phyloP scores from a whole-genome alignment of 176 grass and related monocot species.

The Phoenix dactylifera region DNA sequence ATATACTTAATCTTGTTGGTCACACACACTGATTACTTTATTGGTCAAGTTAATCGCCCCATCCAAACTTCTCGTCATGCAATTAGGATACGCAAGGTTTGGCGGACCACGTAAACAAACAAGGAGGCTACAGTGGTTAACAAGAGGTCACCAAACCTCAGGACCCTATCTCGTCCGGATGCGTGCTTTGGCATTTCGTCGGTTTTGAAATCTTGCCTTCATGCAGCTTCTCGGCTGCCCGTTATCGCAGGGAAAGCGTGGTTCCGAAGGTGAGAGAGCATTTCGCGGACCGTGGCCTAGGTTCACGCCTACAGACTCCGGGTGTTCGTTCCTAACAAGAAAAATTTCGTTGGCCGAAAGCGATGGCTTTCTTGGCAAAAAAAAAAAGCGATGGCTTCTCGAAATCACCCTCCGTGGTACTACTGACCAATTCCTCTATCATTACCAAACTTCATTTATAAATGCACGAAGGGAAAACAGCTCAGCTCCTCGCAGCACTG shows the following conservation, averaged over 20 bases:
- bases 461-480: not conserved
- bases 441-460: slow-evolving; percentile 29
- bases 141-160: slow-evolving; percentile 24
- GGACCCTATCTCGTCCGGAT: slow-evolving; percentile 17
- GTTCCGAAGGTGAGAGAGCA: not conserved
- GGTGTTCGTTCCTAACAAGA: slow-evolving; percentile 22
- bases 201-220: slow-evolving; percentile 22
- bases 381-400: slow-evolving; percentile 9
- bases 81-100: slow-evolving; percentile 12
- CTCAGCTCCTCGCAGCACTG: too few species aligned
- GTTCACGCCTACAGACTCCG: too few species aligned
- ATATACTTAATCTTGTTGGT: too few species aligned
- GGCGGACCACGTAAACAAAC: slow-evolving; percentile 18
- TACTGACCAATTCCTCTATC: not conserved
- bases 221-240: not conserved
- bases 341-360: slow-evolving; percentile 19
- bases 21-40: too few species aligned
- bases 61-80: slow-evolving; percentile 1
- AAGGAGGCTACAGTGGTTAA: slow-evolving; percentile 20
- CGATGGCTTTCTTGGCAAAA: not conserved
- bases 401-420: slow-evolving; percentile 20
- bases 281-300: not conserved
- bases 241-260: not conserved
- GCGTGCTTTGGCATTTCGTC: slow-evolving; percentile 26
- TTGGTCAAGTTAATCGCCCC: too few species aligned